Evolutionary conservation across 345 rosid genomes (phyloP).

Genomic region (Corchorus olitorius): DNA sequence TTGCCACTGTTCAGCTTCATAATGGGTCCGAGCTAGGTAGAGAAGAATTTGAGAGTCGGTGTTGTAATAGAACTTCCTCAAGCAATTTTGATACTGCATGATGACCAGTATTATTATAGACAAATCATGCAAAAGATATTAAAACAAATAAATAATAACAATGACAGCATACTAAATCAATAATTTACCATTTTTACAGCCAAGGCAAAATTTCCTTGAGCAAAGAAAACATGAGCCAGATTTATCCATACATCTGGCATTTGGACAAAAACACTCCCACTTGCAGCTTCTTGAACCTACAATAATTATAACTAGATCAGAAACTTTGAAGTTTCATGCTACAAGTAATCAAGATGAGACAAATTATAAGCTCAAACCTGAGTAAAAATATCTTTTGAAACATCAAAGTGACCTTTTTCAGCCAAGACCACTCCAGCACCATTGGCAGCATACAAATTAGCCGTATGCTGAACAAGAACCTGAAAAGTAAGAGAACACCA

Average conservation of each 20-base stretch:
- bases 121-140: slow-evolving; percentile 1
- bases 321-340: slow-evolving; percentile 13
- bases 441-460: slow-evolving; percentile 96
- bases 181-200: slow-evolving; percentile 91
- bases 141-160: neutral
- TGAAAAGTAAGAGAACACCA: slow-evolving; percentile 23
- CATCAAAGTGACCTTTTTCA: slow-evolving; percentile 95
- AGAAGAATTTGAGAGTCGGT: slow-evolving; percentile 94
- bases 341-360: slow-evolving; percentile 19
- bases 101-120: slow-evolving; percentile 18
- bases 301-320: slow-evolving; percentile 25
- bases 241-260: slow-evolving; percentile 99
- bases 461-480: slow-evolving; percentile 89
- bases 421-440: slow-evolving; percentile 97
- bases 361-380: slow-evolving; percentile 54
- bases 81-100: slow-evolving; percentile 95
- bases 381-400: slow-evolving; percentile 91
- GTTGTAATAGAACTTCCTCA: slow-evolving; percentile 85
- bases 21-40: slow-evolving; percentile 91
- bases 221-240: slow-evolving; percentile 95
- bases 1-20: slow-evolving; percentile 99
- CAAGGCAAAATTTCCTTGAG: slow-evolving; percentile 92
- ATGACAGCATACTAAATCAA: neutral
- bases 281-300: slow-evolving; percentile 99
- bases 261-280: slow-evolving; percentile 93